Evolutionary conservation across 2,329 filamentous ascomycete species (phyloP).

Genomic region (Penicillium sp.): DNA sequence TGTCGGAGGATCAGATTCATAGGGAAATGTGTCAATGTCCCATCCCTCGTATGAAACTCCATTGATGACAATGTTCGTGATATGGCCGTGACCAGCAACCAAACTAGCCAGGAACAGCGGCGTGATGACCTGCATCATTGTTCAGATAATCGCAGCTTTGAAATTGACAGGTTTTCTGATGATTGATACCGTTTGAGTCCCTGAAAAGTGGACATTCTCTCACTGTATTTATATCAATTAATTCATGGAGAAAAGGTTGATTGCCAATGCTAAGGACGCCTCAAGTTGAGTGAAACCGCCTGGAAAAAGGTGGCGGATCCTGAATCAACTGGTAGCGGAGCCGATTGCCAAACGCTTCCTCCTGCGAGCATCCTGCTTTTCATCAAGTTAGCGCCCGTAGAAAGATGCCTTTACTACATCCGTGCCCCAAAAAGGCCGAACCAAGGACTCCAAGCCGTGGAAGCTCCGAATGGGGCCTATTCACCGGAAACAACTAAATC

Average conservation of each 20-base stretch:
- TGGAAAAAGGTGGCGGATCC: background rate
- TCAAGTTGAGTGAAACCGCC: background rate
- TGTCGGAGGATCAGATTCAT: slow-evolving; percentile 35
- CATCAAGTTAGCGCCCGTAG: background rate
- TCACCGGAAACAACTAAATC: background rate
- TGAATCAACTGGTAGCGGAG: background rate
- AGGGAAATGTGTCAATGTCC: slow-evolving; percentile 31
- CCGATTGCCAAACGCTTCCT: background rate
- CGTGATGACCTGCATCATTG: slow-evolving; percentile 1
- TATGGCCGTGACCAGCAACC: slow-evolving; percentile 33
- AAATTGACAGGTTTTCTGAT: background rate
- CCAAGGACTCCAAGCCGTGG: background rate
- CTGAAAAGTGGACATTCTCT: background rate
- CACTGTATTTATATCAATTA: background rate
- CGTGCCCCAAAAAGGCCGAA: background rate
- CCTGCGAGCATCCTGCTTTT: background rate
- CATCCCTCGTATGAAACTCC: slow-evolving; percentile 42
- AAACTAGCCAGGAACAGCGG: slow-evolving; percentile 32
- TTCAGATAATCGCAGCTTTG: background rate
- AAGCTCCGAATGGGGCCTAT: background rate
- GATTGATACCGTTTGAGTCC: background rate
- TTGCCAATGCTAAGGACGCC: background rate
- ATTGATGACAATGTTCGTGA: slow-evolving; percentile 40
- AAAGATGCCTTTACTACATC: background rate
- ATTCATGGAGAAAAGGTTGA: background rate